Evolutionary conservation across 1,284 basidiomycete species (phyloP), one percentile per base, ranked within the genome.

Genomic region (Nidula niveotomentosa): DNA sequence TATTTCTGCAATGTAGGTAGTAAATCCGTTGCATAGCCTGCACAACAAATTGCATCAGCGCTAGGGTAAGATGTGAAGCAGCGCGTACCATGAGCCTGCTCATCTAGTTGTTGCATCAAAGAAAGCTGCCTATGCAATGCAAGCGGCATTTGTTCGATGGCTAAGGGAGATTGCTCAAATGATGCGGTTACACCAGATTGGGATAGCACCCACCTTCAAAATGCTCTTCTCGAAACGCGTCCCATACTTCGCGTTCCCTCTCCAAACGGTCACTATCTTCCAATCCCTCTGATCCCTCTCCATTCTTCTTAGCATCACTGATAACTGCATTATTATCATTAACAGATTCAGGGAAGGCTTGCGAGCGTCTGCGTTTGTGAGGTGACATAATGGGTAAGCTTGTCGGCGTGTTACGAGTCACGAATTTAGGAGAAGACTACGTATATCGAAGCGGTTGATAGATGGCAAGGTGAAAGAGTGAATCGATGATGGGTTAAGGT

Each of bases 61-160:
- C 4, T 36, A 49, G 55, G 46, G n/a, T 8, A 35, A 41, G 43
- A 35, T 6, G 33, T 15, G 17, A n/a, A 46, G 47, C 12, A 13
- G 44, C n/a, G 54, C 82, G 59, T 60, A 91, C 91, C 74, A 51
- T 81, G 70, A 52, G 84, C 79, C 65, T 93, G 90, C 57, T 85
- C 78, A 62, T 96, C 94, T 34, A 95, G 73, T 69, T 96, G 93
- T n/a, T 81, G 76, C 65, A 95, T 80, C 36, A 96, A 75, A 18
- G 85, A 77, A 69, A 89, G 90, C 55, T 91, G 88, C 39, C 94
- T 79, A 64, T 93, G 89, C 52, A 96, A 69, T 52, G 91, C 91
- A 55, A 96, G 73, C 2, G 94, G 94, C 5, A 96, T 72, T 69
- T 95, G 93, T 63, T 96, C 94, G 53, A 94, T 82, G 52, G 90